Base-by-base conservation (phyloP, 1,139 yeast genomes). In the Meyerozyma athensensis region DNA sequence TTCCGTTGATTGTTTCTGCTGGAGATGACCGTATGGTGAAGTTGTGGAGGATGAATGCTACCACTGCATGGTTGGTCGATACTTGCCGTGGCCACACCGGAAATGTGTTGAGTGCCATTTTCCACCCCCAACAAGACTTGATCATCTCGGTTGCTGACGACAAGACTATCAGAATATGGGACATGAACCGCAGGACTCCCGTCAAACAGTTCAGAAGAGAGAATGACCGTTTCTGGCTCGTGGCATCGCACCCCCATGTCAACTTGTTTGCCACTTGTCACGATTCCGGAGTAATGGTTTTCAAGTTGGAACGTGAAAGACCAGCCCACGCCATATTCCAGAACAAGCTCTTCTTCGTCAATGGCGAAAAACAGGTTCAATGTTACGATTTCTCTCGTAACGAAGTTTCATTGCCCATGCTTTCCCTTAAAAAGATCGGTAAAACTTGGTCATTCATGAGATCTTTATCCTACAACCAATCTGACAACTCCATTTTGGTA, bases 51-150 rank as follows among this genome's bases (percentile, higher is more conserved):
- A 89, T 90, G 97, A 83, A 90, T 54, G 97, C 94, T 52, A 83
- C 95, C 26, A 89, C 90, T 64, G 98, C 98, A 22, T 94, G 98
- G 97, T 98, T 94, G 62, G 95, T 94, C 39, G 99, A 94, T 58
- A 87, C 97, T 32, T 92, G 97, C 63, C 79, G 98, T 55, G 98
- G 98, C 39, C 99, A 94, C 61, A 84, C 96, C 34, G 90, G 92
- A 56, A 89, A 87, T 56, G 96, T 92, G 40, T 80, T 90, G 41
- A 74, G 95, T 60, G 90, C 89, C 31, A 69, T 86, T 39, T 94
- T 94, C 77, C 97, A 92, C 55, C 97, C 98, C 32, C 81, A 79
- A 49, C 95, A 89, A 62, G 97, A 92, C 52, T 70, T 92, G 57
- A 90, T 94, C 48, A 70, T 94, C 39, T 90, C 97, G 19, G 96